Percentiles rank a stretch among this genome's conserved stretches.
These are phyloP conservation scores for Eutrema heterophyllum DNA, from an alignment of 345 rosid species.

Conservation along the genomic window DNA sequence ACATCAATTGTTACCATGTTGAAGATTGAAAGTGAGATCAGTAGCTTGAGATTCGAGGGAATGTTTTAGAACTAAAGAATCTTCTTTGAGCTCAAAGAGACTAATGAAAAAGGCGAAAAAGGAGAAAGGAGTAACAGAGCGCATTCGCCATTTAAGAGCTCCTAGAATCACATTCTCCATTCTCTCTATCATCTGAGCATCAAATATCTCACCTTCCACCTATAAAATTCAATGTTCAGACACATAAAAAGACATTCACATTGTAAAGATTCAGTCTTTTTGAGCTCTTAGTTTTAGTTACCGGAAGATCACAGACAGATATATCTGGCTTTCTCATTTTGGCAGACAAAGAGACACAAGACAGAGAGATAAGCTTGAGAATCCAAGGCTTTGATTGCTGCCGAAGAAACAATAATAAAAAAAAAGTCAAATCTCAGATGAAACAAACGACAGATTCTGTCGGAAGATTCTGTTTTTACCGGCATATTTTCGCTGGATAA, in stretches of 20 bases:
- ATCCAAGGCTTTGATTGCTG: slow-evolving; percentile 62
- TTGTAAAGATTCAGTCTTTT: slow-evolving; percentile 8
- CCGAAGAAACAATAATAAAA: background rate
- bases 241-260: background rate
- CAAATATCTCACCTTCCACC: slow-evolving; percentile 48
- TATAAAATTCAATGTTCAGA: background rate
- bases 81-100: slow-evolving; percentile 50
- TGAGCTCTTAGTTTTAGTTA: background rate
- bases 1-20: slow-evolving; percentile 39
- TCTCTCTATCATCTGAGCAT: slow-evolving; percentile 49
- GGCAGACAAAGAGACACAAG: slow-evolving; percentile 67
- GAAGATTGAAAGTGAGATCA: slow-evolving; percentile 58
- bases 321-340: slow-evolving; percentile 65
- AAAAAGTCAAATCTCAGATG: background rate
- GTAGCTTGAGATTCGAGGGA: slow-evolving; percentile 52
- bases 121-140: slow-evolving; percentile 84
- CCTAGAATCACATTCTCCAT: slow-evolving; percentile 76
- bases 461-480: slow-evolving; percentile 40
- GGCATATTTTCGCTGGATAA: slow-evolving; percentile 50
- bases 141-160: slow-evolving; percentile 85
- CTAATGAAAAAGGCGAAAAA: slow-evolving; percentile 54
- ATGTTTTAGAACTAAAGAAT: slow-evolving; percentile 27
- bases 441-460: slow-evolving; percentile 9
- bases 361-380: slow-evolving; percentile 53
- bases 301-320: slow-evolving; percentile 45